Conservation (phyloP, 140 eudicot species). For the Stevia rebaudiana region DNA sequence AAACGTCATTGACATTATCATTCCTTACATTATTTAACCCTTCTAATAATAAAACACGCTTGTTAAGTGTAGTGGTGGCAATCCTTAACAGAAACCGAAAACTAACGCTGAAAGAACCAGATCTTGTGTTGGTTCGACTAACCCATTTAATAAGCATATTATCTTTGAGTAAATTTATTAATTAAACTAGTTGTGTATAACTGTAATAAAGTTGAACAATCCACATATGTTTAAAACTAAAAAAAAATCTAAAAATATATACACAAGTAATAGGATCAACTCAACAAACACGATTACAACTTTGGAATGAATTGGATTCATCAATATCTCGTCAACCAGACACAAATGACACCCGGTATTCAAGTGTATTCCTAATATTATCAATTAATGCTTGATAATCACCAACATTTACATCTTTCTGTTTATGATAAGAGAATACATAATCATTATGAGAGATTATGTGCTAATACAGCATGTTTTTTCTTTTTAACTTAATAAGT, state of each 20-base stretch:
- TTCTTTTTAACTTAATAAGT: not conserved
- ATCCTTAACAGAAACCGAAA: not conserved
- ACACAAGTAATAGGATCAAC: not conserved
- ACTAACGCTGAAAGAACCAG: too few species aligned
- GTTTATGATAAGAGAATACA: not conserved
- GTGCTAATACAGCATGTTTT: conserved; percentile 7
- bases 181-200: not conserved
- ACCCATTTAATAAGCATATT: not conserved
- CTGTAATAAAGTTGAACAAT: too few species aligned
- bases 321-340: too few species aligned
- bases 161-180: not conserved
- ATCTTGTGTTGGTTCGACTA: not conserved
- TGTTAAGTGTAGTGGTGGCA: not conserved
- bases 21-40: not conserved
- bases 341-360: too few species aligned
- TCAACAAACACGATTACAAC: not conserved
- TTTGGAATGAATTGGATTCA: too few species aligned
- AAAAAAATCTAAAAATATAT: not conserved
- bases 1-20: not conserved
- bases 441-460: conserved; percentile 12
- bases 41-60: not conserved
- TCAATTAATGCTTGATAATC: not conserved
- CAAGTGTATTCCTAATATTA: too few species aligned
- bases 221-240: not conserved
- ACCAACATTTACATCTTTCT: conserved; percentile 1